Conservation (phyloP, 2,329 filamentous ascomycete genomes). For the Sporothrix brunneoviolacea region DNA sequence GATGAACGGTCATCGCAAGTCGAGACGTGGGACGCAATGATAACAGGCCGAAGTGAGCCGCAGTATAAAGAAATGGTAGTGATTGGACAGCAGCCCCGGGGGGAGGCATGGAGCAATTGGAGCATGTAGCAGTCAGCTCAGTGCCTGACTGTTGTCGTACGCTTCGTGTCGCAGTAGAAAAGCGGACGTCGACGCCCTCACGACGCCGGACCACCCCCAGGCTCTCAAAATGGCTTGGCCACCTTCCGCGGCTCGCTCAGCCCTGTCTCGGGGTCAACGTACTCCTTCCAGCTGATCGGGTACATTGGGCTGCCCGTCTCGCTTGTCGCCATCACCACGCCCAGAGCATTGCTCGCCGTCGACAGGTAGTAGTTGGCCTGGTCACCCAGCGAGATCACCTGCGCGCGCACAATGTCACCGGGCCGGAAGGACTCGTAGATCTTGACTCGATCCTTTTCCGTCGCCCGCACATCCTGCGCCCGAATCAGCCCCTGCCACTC, state of each 20-base stretch:
- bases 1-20: too few species aligned
- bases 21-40: too few species aligned
- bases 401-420: constrained; percentile 82
- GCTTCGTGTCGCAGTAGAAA: too few species aligned
- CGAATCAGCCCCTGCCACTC: constrained; percentile 82
- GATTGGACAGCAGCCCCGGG: too few species aligned
- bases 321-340: constrained; percentile 87
- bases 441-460: constrained; percentile 91
- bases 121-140: too few species aligned
- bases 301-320: constrained; percentile 86
- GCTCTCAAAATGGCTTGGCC: constrained; percentile 73
- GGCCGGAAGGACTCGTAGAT: constrained; percentile 88
- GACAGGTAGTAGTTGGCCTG: constrained; percentile 94
- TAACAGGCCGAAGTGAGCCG: too few species aligned
- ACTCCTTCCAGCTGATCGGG: constrained; percentile 92
- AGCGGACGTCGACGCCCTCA: too few species aligned
- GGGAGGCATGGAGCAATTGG: too few species aligned
- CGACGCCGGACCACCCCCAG: too few species aligned
- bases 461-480: constrained; percentile 85
- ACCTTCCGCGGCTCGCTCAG: constrained; percentile 78
- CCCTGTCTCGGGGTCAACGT: constrained; percentile 75
- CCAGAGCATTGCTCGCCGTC: constrained; percentile 84
- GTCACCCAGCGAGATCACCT: constrained; percentile 86
- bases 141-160: too few species aligned
- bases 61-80: too few species aligned